Conservation (phyloP, 805 yeast genomes). For the Kuraishia floccosa region DNA sequence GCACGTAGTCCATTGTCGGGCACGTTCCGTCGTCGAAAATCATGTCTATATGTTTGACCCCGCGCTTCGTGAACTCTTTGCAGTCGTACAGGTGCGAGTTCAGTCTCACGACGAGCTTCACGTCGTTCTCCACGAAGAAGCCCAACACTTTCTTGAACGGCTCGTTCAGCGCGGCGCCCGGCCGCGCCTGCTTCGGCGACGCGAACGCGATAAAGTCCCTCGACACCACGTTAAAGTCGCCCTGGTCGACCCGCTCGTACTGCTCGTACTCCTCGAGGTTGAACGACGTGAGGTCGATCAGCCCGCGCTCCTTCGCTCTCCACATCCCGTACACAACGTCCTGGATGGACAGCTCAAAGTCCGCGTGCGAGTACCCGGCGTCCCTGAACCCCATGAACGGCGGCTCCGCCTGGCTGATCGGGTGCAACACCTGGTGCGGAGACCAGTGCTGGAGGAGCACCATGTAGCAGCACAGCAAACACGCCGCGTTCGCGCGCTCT, state of each 20-base stretch:
- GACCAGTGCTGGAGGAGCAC: slow-evolving; percentile 94
- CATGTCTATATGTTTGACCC: slow-evolving; percentile 88
- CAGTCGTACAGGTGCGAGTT: slow-evolving; percentile 88
- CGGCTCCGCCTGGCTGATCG: slow-evolving; percentile 82
- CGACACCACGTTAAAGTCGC: slow-evolving; percentile 86
- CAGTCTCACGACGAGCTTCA: slow-evolving; percentile 81
- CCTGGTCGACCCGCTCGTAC: slow-evolving; percentile 93
- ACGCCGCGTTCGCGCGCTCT: slow-evolving; percentile 87
- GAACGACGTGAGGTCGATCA: slow-evolving; percentile 78
- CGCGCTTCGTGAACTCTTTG: slow-evolving; percentile 68
- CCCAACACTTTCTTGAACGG: slow-evolving; percentile 75
- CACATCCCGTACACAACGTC: slow-evolving; percentile 94
- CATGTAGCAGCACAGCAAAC: slow-evolving; percentile 91
- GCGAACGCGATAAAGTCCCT: slow-evolving; percentile 97
- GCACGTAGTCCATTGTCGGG: slow-evolving; percentile 89
- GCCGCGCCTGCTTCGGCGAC: slow-evolving; percentile 69
- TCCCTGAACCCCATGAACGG: slow-evolving; percentile 94
- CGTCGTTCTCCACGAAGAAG: slow-evolving; percentile 62
- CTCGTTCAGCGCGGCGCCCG: slow-evolving; percentile 47
- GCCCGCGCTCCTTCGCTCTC: slow-evolving; percentile 91
- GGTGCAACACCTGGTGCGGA: slow-evolving; percentile 94
- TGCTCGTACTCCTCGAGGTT: slow-evolving; percentile 90
- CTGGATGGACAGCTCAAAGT: slow-evolving; percentile 86
- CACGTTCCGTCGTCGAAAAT: slow-evolving; percentile 98
- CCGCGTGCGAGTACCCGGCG: slow-evolving; percentile 95